Percentiles rank a stretch among this genome's conserved stretches.
Conservation (phyloP, 108 stramenopile species). For the Conticribra weissflogii region DNA sequence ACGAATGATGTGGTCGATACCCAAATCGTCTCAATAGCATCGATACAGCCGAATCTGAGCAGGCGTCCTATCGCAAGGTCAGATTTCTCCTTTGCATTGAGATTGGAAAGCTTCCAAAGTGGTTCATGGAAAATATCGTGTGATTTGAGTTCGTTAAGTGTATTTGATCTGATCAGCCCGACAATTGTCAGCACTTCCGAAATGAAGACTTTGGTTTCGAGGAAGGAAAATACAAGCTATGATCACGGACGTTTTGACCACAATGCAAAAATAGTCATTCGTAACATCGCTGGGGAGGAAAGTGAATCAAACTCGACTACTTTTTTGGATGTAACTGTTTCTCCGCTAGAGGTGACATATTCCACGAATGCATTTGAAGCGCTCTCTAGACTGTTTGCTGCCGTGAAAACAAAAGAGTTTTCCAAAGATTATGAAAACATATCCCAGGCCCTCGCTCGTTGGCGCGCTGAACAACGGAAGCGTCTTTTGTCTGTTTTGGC, state of each 20-base stretch:
- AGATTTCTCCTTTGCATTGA: slow-evolving; percentile 12
- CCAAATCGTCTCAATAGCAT: neutral
- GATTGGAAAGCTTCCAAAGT: slow-evolving; percentile 6
- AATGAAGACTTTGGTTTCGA: slow-evolving; percentile 3
- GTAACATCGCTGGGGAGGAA: slow-evolving; percentile 10
- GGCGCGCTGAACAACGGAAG: slow-evolving; percentile 56
- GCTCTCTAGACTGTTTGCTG: slow-evolving; percentile 55
- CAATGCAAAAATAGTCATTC: slow-evolving; percentile 14
- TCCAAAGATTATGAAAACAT: slow-evolving; percentile 66
- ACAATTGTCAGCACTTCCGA: slow-evolving; percentile 1
- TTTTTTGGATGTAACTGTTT: slow-evolving; percentile 35
- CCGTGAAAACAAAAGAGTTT: slow-evolving; percentile 65
- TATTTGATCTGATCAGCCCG: slow-evolving; percentile 13
- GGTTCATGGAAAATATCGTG: slow-evolving; percentile 15
- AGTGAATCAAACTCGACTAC: slow-evolving; percentile 15
- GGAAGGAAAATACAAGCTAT: neutral
- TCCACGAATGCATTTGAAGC: slow-evolving; percentile 64
- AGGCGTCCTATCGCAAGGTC: slow-evolving; percentile 8
- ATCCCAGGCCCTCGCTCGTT: slow-evolving; percentile 40
- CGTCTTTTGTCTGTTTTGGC: slow-evolving; percentile 60
- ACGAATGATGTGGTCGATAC: slow-evolving; percentile 13
- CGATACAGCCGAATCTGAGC: neutral
- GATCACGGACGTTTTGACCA: neutral
- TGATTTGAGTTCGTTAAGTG: slow-evolving; percentile 3
- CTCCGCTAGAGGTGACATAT: slow-evolving; percentile 71